Base-by-base conservation (phyloP, 2,329 filamentous ascomycete species). In the Aspergillus vadensis region DNA sequence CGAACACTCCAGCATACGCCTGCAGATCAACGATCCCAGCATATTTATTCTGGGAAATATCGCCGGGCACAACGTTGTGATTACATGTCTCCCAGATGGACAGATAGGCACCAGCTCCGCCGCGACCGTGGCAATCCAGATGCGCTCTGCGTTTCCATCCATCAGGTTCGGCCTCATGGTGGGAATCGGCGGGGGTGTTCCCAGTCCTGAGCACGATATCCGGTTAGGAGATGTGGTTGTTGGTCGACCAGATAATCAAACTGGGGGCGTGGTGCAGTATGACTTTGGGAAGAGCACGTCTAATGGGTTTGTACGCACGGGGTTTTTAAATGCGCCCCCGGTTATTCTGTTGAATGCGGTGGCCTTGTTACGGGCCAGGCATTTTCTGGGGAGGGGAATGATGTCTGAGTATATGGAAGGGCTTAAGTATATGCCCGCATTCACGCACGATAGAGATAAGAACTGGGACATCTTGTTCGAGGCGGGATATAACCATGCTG, bases 131-230 rank as follows among this genome's bases (percentile, higher is more conserved):
- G 62, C 54, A 3, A 39, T 12, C 3, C 57, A 64, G 5, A 60
- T 64, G 50, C 38, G 25, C 3, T 51, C 38, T 0, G 60, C 59
- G n/a, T 64, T 64, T 39, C 54, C 14, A 5, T 52, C 27, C 1
- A 55, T 64, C n/a, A 30, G 57, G 5, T 52, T 60, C 19, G 59
- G 57, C 1, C 23, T 62, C 21, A 54, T 64, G 49, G 62, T 62
- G 2, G 60, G 60, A 2, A 64, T 62, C 23, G 62, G 60, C 0
- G 62, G 59, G 25, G 62, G 54, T 5, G 57, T 56, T 4, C 57
- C 62, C 2, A 17, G 32, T 1, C n/a, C 9, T 2, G 1, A 7
- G 8, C 50, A 48, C 2, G 57, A 64, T 49, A 55, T 64, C 5
- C 51, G 57, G 7, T 38, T 58, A 0, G 62, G 60, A 6, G 59